These are phyloP conservation scores for Berkeleyomyces basicola DNA, from an alignment of 2,329 filamentous ascomycete genomes.

Conservation along the genomic window DNA sequence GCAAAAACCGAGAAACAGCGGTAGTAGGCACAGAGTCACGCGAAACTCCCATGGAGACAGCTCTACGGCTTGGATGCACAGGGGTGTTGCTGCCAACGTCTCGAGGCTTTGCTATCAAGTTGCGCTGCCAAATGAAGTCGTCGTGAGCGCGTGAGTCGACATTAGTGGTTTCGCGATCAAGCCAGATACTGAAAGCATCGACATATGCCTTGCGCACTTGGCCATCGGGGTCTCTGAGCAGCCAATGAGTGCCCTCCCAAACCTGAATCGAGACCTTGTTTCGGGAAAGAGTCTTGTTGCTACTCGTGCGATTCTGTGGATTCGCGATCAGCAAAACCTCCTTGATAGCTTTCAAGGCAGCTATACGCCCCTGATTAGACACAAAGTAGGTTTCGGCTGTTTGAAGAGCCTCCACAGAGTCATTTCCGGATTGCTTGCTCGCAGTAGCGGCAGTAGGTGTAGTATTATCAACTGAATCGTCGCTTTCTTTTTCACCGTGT, in stretches of 20 bases:
- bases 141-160: conserved; percentile 47
- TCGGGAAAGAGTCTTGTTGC: conserved; percentile 48
- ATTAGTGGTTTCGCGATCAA: conserved; percentile 59
- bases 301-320: conserved; percentile 39
- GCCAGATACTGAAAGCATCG: conserved; percentile 70
- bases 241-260: conserved; percentile 95
- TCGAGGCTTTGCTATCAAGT: conserved; percentile 22
- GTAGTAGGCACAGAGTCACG: conserved; percentile 29
- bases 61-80: conserved; percentile 33
- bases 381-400: conserved; percentile 36
- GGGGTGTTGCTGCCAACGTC: conserved; percentile 17
- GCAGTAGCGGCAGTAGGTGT: conserved; percentile 15
- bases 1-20: conserved; percentile 52
- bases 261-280: conserved; percentile 63
- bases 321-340: conserved; percentile 72
- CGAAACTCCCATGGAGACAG: conserved; percentile 49
- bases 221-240: conserved; percentile 63
- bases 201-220: conserved; percentile 71
- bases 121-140: conserved; percentile 31
- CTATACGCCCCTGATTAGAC: conserved; percentile 37
- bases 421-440: conserved; percentile 11
- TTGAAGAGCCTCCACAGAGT: conserved; percentile 27
- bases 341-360: conserved; percentile 64
- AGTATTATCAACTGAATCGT: conserved; percentile 21
- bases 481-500: conserved; percentile 30